These are phyloP conservation scores for Knufia petricola DNA, from an alignment of 2,329 filamentous ascomycete species.

Conservation along the genomic window DNA sequence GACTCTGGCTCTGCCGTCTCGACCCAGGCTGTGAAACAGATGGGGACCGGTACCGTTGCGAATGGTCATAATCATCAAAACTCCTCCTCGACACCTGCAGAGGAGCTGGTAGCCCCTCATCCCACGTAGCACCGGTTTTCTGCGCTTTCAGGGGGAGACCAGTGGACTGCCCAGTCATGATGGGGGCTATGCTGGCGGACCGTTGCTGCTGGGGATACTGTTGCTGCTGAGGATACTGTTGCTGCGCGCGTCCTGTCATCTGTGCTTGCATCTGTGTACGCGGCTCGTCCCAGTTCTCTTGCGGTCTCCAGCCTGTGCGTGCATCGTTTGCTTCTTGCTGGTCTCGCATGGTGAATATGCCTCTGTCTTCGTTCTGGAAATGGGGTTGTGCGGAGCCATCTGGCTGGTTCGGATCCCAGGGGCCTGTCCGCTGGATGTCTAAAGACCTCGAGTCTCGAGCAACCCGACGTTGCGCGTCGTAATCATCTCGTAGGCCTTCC, in stretches of 20 bases:
- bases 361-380: constrained; percentile 11
- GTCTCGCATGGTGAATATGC: constrained; percentile 19
- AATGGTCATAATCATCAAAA: constrained; percentile 18
- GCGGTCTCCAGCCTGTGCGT: constrained; percentile 20
- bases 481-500: constrained; percentile 22
- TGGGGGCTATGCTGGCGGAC: constrained; percentile 10
- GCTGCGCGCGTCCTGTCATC: constrained; percentile 12
- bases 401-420: constrained; percentile 4
- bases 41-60: constrained; percentile 9
- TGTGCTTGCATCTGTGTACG: constrained; percentile 11
- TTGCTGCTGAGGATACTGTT: neutral
- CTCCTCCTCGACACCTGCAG: constrained; percentile 16
- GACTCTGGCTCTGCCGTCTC: constrained; percentile 5
- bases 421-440: constrained; percentile 20
- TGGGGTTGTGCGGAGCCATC: neutral
- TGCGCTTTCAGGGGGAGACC: constrained; percentile 12
- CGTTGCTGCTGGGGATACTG: neutral
- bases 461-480: constrained; percentile 21
- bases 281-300: constrained; percentile 16
- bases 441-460: constrained; percentile 16
- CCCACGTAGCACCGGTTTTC: constrained; percentile 21
- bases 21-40: constrained; percentile 10
- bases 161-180: constrained; percentile 7
- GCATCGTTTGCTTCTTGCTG: constrained; percentile 23
- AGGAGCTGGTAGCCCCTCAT: constrained; percentile 19